phyloP scores from a whole-genome alignment of 495 filamentous ascomycete species.

The Aspergillus olivimuriae region DNA sequence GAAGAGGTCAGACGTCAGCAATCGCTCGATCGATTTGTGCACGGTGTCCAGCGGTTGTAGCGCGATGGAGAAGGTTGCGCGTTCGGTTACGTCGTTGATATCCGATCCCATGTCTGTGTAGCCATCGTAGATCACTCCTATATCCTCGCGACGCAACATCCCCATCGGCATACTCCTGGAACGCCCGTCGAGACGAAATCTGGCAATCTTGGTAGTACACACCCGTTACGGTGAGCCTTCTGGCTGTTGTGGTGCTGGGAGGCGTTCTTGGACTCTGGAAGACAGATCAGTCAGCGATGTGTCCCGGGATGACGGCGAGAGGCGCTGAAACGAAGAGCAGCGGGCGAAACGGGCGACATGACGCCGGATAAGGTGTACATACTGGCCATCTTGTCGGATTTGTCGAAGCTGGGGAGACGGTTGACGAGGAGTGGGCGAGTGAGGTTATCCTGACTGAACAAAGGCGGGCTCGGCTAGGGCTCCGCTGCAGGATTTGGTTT shows the following conservation, averaged over 20 bases:
- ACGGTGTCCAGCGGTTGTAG: no score
- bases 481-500: slow-evolving; percentile 16
- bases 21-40: slow-evolving; percentile 1
- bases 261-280: slow-evolving; percentile 94
- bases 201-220: slow-evolving; percentile 29
- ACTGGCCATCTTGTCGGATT: slow-evolving; percentile 50
- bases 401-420: slow-evolving; percentile 32
- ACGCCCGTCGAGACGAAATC: background rate
- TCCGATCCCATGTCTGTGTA: no score
- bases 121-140: no score
- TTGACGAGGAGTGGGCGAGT: slow-evolving; percentile 27
- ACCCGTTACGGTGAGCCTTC: slow-evolving; percentile 99
- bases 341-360: no score
- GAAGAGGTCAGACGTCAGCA: slow-evolving; percentile 26
- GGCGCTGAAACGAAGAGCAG: no score
- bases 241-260: slow-evolving; percentile 95
- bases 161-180: no score
- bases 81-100: background rate
- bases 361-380: slow-evolving; percentile 22
- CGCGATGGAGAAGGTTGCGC: background rate
- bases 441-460: slow-evolving; percentile 20
- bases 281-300: slow-evolving; percentile 20
- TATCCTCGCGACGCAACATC: slow-evolving; percentile 9
- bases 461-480: slow-evolving; percentile 35
- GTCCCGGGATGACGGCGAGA: no score